phyloP scores from a whole-genome alignment of 805 yeast species.

The Candida maris region DNA sequence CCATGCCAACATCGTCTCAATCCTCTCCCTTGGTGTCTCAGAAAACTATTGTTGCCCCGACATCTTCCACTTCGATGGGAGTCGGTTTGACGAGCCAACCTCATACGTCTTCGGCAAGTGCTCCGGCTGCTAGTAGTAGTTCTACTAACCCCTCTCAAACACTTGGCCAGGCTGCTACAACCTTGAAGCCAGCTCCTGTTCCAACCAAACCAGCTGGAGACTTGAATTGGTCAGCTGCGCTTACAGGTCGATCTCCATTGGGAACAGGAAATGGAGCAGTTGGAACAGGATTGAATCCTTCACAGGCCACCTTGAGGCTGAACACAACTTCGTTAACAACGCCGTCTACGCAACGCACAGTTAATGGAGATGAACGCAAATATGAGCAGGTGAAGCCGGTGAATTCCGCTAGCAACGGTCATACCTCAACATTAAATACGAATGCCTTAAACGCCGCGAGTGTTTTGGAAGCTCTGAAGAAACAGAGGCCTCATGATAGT shows the following conservation, averaged over 20 bases:
- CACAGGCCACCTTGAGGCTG: neutral
- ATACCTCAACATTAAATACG: slow-evolving; percentile 19
- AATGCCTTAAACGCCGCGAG: slow-evolving; percentile 36
- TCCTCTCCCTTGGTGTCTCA: slow-evolving; percentile 6
- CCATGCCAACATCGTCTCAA: slow-evolving; percentile 14
- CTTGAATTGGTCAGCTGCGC: slow-evolving; percentile 34
- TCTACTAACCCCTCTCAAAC: neutral
- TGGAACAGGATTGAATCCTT: slow-evolving; percentile 4
- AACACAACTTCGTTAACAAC: neutral
- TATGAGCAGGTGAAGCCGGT: slow-evolving; percentile 1
- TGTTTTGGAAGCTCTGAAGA: slow-evolving; percentile 34
- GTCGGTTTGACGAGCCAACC: neutral
- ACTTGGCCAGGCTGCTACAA: slow-evolving; percentile 17
- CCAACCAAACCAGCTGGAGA: slow-evolving; percentile 31
- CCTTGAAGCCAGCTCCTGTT: slow-evolving; percentile 35
- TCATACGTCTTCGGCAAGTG: neutral
- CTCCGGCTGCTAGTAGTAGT: neutral
- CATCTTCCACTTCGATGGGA: neutral
- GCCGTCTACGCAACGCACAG: neutral
- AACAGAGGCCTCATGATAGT: slow-evolving; percentile 30
- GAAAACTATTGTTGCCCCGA: neutral
- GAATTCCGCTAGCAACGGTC: neutral
- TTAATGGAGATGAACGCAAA: neutral
- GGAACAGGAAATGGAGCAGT: slow-evolving; percentile 3
- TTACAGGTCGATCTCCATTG: slow-evolving; percentile 18